phyloP scores from a whole-genome alignment of 176 grass and related monocot species.

The Urochloa ruziziensis region DNA sequence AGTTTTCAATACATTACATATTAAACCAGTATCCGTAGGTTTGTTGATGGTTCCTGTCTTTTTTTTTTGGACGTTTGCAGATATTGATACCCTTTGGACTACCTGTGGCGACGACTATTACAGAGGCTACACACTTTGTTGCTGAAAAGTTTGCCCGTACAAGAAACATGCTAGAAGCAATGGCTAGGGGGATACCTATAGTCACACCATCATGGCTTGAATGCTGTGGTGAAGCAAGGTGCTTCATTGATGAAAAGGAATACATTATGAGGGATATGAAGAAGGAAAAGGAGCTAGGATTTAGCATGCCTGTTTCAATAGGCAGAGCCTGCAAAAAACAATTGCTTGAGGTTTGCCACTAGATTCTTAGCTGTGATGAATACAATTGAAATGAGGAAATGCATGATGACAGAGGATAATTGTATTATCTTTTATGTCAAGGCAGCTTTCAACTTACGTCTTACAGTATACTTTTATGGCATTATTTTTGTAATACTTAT shows the following conservation, averaged over 20 bases:
- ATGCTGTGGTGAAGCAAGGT: slow-evolving; percentile 61
- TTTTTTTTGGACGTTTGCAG: slow-evolving; percentile 35
- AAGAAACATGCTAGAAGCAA: slow-evolving; percentile 91
- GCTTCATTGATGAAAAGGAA: slow-evolving; percentile 73
- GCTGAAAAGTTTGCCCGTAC: slow-evolving; percentile 83
- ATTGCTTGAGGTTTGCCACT: slow-evolving; percentile 63
- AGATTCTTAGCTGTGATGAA: slow-evolving; percentile 9
- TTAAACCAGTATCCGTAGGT: background rate
- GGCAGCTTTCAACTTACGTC: slow-evolving; percentile 3
- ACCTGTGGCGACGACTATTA: slow-evolving; percentile 46
- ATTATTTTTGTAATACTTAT: background rate
- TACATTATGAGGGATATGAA: slow-evolving; percentile 87
- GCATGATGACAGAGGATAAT: slow-evolving; percentile 6
- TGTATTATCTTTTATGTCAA: slow-evolving; percentile 22
- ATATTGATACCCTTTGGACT: slow-evolving; percentile 68
- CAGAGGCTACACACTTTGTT: slow-evolving; percentile 87
- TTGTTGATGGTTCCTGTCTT: slow-evolving; percentile 17
- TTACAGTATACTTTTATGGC: background rate
- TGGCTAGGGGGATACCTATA: slow-evolving; percentile 70
- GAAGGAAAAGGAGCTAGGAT: slow-evolving; percentile 83
- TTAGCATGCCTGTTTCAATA: slow-evolving; percentile 74
- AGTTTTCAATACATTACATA: slow-evolving; percentile 23
- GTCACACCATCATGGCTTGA: slow-evolving; percentile 85
- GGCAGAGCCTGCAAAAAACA: slow-evolving; percentile 42
- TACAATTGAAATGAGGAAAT: slow-evolving; percentile 12